Evolutionary conservation across 345 rosid species (phyloP).

Genomic region (Cardamine resedifolia): DNA sequence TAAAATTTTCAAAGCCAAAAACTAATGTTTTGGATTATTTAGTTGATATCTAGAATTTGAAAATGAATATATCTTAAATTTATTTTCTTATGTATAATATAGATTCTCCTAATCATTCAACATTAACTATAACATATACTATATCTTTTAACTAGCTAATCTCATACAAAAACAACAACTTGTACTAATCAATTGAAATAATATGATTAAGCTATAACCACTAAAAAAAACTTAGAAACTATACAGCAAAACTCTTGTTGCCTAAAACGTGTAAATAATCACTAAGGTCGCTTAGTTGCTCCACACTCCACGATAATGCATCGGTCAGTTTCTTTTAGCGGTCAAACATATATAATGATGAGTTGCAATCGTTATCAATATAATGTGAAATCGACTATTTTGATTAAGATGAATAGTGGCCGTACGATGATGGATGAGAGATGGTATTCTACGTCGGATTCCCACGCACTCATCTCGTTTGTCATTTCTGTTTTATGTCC

Average conservation of each 20-base stretch:
- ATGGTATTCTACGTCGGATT: constrained; percentile 26
- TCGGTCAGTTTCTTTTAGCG: constrained; percentile 12
- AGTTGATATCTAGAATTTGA: neutral
- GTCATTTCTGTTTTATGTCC: constrained; percentile 27
- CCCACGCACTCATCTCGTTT: constrained; percentile 24
- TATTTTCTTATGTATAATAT: neutral
- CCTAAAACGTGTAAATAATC: neutral
- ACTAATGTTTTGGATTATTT: neutral
- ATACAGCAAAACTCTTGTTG: neutral
- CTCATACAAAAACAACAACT: too few relatives aligned
- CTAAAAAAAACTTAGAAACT: neutral
- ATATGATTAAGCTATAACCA: neutral
- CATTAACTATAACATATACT: neutral
- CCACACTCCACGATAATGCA: constrained; percentile 9
- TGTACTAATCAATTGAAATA: neutral
- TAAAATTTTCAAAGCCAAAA: neutral
- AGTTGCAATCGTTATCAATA: constrained; percentile 28
- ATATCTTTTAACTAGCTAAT: too few relatives aligned
- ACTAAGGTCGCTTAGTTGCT: constrained; percentile 2
- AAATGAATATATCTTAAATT: neutral
- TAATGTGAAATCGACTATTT: constrained; percentile 2
- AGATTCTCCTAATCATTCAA: neutral
- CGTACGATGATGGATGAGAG: constrained; percentile 31
- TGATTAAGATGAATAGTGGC: constrained; percentile 16
- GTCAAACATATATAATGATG: constrained; percentile 10